Base-by-base conservation (phyloP, 2,329 filamentous ascomycete genomes). In the Podosphaera fusca region DNA sequence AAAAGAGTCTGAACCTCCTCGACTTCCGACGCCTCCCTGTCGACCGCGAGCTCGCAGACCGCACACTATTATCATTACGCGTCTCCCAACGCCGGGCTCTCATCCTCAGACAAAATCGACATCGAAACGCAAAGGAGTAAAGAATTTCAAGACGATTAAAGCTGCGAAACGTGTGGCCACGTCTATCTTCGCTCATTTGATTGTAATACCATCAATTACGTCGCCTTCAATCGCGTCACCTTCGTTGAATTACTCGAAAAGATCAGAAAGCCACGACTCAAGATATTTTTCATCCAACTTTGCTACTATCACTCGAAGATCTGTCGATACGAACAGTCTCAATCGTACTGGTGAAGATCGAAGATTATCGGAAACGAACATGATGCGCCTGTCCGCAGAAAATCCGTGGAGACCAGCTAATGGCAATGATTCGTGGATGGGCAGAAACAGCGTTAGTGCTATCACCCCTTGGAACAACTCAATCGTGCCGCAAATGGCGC, bases 21-120 rank as follows among this genome's bases (percentile, higher is more conserved):
- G 59, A n/a, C 62, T 69, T 61, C 71, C 66, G 58, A 67, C 62
- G 53, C 70, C 68, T 57, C 69, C 72, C 61, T 78, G 75, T 64
- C 72, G 73, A 63, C 71, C 71, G 58, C 73, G 75, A 61, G 72
- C 68, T 58, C 72, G 74, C 61, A 70, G 75, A 64, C 75, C 75
- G 49, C 75, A 78, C 62, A 76, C 75, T 47, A 78, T 79, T 59
- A 74, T 76, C 65, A 77, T 79, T 59, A 70, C 65, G 70, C 58
- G 73, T 71, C 58, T 76, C 73, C 60, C 72, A 67, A 49, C 71
- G 73, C 34, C 72, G 69, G 52, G 62, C 71, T 2, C 71, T 70
- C 2, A 65, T 65, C 58, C 71, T 73, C 49, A 57, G 66, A 1
- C 55, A 62, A 56, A 63, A 46, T 63, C 64, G 49, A 62, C 60